Evolutionary conservation across 192 early-diverging fungal species (phyloP).

Genomic region (Diversispora epigaea): DNA sequence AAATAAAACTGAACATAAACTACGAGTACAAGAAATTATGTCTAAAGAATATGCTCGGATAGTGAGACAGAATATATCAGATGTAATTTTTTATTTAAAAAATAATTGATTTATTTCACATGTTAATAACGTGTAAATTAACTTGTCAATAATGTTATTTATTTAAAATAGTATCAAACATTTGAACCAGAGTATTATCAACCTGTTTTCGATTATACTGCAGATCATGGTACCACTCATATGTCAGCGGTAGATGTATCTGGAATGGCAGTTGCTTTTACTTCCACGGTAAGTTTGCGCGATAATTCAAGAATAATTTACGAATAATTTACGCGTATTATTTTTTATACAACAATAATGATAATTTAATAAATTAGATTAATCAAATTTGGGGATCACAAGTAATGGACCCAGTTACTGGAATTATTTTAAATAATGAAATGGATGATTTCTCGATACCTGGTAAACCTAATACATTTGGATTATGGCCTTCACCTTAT

Average conservation of each 20-base stretch:
- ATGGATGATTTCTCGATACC: conserved; percentile 94
- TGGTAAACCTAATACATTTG: conserved; percentile 72
- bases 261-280: conserved; percentile 78
- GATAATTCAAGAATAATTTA: neutral
- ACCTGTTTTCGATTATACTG: conserved; percentile 73
- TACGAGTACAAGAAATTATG: neutral
- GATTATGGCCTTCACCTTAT: conserved; percentile 81
- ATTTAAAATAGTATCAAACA: conserved; percentile 45
- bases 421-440: conserved; percentile 93
- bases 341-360: neutral
- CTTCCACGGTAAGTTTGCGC: conserved; percentile 62
- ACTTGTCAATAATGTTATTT: neutral
- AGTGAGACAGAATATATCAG: neutral
- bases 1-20: neutral
- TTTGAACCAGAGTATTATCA: conserved; percentile 77
- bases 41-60: neutral
- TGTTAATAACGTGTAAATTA: neutral
- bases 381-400: conserved; percentile 90
- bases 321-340: neutral
- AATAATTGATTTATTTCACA: too few relatives aligned
- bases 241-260: conserved; percentile 77
- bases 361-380: conserved; percentile 49
- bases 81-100: neutral
- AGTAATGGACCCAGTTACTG: conserved; percentile 83
- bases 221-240: conserved; percentile 91